Evolutionary conservation across 2,329 filamentous ascomycete species (phyloP).

Genomic region (Bretziella fagacearum): DNA sequence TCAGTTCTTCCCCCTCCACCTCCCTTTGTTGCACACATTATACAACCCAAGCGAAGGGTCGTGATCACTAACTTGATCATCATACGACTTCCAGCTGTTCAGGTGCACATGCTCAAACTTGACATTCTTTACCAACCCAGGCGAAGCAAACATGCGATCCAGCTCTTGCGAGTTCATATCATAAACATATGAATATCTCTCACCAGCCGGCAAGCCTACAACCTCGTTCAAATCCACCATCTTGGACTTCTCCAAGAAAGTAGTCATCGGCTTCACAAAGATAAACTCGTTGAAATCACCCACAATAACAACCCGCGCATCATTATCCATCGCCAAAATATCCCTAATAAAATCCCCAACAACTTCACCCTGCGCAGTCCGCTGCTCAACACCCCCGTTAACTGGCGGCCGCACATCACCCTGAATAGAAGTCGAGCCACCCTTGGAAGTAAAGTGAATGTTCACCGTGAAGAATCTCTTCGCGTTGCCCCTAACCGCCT

Average conservation of each 20-base stretch:
- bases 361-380: conserved; percentile 38
- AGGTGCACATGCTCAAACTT: conserved; percentile 52
- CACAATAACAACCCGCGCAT: conserved; percentile 40
- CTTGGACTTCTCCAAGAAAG: conserved; percentile 35
- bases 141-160: conserved; percentile 53
- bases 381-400: conserved; percentile 43
- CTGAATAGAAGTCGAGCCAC: conserved; percentile 45
- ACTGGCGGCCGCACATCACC: conserved; percentile 49
- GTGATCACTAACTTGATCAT: conserved; percentile 46
- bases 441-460: conserved; percentile 51
- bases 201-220: conserved; percentile 30
- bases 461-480: conserved; percentile 53
- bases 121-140: conserved; percentile 28
- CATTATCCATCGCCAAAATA: conserved; percentile 38
- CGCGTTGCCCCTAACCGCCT: conserved; percentile 33
- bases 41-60: conserved; percentile 50
- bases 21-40: conserved; percentile 35
- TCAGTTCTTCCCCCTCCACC: background rate
- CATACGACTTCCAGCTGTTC: conserved; percentile 47
- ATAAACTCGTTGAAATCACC: conserved; percentile 62
- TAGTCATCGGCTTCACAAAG: conserved; percentile 41
- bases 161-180: conserved; percentile 53
- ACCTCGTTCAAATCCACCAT: conserved; percentile 47
- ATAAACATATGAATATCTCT: conserved; percentile 56
- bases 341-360: conserved; percentile 40